phyloP scores from a whole-genome alignment of 768 basidiomycete species.

The Calocybe cyanea region DNA sequence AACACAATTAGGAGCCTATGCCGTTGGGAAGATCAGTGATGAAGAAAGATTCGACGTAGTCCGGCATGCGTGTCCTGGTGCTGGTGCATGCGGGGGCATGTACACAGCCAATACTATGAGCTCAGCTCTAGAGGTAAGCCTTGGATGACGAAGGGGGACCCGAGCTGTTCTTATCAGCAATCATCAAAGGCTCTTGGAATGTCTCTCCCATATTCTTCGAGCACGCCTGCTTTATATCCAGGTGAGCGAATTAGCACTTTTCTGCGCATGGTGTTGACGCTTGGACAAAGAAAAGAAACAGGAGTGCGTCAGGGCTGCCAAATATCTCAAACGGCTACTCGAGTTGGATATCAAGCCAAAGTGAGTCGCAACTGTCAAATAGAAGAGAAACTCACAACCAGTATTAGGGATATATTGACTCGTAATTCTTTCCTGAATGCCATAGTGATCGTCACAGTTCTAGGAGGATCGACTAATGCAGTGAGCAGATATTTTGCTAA shows the following conservation, averaged over 20 bases:
- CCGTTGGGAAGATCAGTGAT: conserved; percentile 73
- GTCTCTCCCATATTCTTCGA: conserved; percentile 79
- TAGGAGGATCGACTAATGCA: conserved; percentile 88
- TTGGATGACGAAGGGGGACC: not conserved
- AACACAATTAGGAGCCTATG: conserved; percentile 55
- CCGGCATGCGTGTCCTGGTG: conserved; percentile 78
- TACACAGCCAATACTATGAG: conserved; percentile 92
- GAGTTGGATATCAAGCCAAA: conserved; percentile 81
- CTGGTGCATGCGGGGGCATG: conserved; percentile 88
- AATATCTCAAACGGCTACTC: conserved; percentile 70
- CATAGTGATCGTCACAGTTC: conserved; percentile 70
- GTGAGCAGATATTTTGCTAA: conserved; percentile 32
- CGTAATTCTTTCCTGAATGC: conserved; percentile 73
- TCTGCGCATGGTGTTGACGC: not conserved
- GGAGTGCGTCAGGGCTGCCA: conserved; percentile 77
- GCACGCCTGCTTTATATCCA: conserved; percentile 70
- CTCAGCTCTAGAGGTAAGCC: conserved; percentile 61
- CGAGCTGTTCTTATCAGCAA: not conserved
- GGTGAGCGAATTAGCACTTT: conserved; percentile 33
- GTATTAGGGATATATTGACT: conserved; percentile 38
- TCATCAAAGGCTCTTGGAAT: conserved; percentile 61
- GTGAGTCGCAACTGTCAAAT: conserved; percentile 24
- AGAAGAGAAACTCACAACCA: not conserved
- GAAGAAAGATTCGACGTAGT: conserved; percentile 84
- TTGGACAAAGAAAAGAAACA: conserved; percentile 65